Percentiles rank a stretch among this genome's conserved stretches.
These are phyloP conservation scores for Flaveria trinervia DNA, from an alignment of 129 eudicot genomes.

Conservation along the genomic window DNA sequence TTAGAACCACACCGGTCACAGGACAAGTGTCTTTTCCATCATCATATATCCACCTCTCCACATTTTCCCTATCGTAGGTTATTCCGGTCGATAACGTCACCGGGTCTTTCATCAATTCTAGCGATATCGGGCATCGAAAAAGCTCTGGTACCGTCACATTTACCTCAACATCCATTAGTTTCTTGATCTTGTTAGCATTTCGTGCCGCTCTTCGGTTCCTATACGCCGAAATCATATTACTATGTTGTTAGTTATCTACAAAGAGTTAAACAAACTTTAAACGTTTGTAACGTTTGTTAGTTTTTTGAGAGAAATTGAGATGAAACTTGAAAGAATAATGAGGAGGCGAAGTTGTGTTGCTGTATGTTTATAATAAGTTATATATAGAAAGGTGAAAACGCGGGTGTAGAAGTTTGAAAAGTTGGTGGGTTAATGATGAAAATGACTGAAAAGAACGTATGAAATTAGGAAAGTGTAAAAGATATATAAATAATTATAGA, in stretches of 20 bases:
- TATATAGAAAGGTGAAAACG: constrained; percentile 34
- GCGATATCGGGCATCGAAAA: constrained; percentile 61
- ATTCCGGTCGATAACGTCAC: constrained; percentile 62
- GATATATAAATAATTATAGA: not conserved
- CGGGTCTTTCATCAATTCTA: constrained; percentile 71
- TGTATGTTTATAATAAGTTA: not conserved
- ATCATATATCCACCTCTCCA: constrained; percentile 62
- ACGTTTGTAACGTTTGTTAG: not conserved
- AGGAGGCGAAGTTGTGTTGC: not conserved
- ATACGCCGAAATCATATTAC: constrained; percentile 50
- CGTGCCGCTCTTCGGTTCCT: constrained; percentile 45
- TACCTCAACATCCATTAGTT: constrained; percentile 25
- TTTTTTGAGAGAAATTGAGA: not conserved
- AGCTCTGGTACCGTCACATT: constrained; percentile 46
- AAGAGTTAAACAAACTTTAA: constrained; percentile 12
- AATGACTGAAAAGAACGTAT: not conserved
- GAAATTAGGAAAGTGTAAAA: not conserved
- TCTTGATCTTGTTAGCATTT: constrained; percentile 37
- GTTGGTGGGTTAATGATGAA: constrained; percentile 27
- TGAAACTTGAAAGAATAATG: constrained; percentile 14
- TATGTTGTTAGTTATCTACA: not conserved
- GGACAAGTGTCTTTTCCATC: constrained; percentile 59
- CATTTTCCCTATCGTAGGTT: constrained; percentile 53
- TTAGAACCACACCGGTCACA: constrained; percentile 39
- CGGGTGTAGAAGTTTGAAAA: constrained; percentile 42